Evolutionary conservation across 2,329 filamentous ascomycete species (phyloP).

Genomic region (Nannizziopsis arthrosporioides): DNA sequence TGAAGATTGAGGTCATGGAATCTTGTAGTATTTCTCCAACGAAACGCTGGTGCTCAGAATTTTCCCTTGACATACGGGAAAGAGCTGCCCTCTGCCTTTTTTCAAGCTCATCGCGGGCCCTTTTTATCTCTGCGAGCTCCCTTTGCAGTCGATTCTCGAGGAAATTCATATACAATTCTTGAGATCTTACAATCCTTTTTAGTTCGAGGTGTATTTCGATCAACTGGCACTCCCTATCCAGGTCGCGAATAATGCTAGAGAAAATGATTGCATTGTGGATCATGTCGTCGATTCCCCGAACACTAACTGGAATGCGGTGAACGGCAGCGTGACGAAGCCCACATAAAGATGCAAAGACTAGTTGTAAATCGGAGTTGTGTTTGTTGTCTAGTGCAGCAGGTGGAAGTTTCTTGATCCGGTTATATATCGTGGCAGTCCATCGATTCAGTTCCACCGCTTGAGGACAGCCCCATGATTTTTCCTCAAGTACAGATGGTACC

Average conservation of each 20-base stretch:
- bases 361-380: conserved; percentile 12
- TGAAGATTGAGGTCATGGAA: conserved; percentile 1
- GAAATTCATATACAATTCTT: conserved; percentile 8
- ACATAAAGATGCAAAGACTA: conserved; percentile 20
- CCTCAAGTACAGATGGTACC: conserved; percentile 22
- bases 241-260: conserved; percentile 22
- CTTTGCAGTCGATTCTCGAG: conserved; percentile 2
- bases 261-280: conserved; percentile 22
- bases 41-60: neutral
- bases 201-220: conserved; percentile 20
- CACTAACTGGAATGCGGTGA: conserved; percentile 23
- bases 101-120: conserved; percentile 5
- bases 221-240: conserved; percentile 3
- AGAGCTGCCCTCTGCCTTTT: conserved; percentile 4
- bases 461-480: conserved; percentile 25
- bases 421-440: conserved; percentile 23
- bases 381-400: conserved; percentile 16
- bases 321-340: conserved; percentile 26
- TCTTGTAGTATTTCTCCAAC: conserved; percentile 4
- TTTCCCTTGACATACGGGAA: neutral
- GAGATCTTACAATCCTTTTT: conserved; percentile 17
- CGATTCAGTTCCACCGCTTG: conserved; percentile 29
- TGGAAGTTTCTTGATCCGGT: conserved; percentile 19
- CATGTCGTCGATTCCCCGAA: conserved; percentile 20
- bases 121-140: conserved; percentile 4